Evolutionary conservation across 345 rosid genomes (phyloP).

Genomic region (Rhodamnia argentea): DNA sequence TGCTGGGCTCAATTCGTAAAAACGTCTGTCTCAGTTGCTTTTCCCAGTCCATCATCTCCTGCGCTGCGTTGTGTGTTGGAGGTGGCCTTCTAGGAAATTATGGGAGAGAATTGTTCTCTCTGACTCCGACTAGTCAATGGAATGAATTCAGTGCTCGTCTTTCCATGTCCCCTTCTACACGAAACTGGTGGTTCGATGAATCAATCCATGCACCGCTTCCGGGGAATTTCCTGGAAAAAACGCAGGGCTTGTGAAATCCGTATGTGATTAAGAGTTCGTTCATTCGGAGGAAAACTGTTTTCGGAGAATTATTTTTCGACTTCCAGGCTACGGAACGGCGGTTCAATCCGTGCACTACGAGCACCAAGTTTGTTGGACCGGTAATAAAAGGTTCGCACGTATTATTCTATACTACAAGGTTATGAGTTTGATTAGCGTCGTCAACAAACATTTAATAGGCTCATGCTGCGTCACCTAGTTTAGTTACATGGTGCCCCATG

Average conservation of each 20-base stretch:
- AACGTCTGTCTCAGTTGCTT: neutral
- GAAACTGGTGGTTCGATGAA: neutral
- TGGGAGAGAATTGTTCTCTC: neutral
- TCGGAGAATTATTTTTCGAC: neutral
- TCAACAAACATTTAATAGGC: neutral
- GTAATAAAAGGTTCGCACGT: too few species aligned
- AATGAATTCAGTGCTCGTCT: neutral
- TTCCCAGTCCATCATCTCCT: neutral
- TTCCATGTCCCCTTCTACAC: neutral
- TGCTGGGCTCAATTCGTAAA: neutral
- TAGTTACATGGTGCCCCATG: neutral
- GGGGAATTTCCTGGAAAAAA: neutral
- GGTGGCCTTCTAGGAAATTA: too few species aligned
- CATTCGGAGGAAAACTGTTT: neutral
- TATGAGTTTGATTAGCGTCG: neutral
- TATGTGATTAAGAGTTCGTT: neutral
- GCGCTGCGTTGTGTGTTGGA: too few species aligned
- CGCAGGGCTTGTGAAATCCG: neutral
- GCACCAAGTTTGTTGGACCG: too few species aligned
- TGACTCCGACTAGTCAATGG: neutral
- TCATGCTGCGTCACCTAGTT: neutral
- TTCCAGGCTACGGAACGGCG: too few species aligned
- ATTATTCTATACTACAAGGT: too few species aligned
- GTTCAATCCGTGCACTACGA: too few species aligned
- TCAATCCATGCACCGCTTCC: neutral